Base-by-base conservation (phyloP, 805 yeast species). In the Barnettozyma californica region DNA sequence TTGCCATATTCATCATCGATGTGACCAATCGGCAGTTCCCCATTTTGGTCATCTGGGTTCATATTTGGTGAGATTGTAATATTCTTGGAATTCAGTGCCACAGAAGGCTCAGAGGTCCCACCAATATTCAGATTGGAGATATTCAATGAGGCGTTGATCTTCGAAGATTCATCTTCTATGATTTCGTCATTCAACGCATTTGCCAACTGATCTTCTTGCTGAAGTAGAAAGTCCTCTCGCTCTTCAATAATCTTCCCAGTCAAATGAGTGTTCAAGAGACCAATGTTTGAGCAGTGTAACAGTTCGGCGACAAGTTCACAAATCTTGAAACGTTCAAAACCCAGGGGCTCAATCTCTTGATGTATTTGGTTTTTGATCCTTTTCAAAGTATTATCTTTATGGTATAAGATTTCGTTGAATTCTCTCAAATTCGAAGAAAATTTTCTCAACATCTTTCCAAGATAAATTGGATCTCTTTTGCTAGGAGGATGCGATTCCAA, bases 211-310 rank as follows among this genome's bases (percentile, higher is more conserved):
- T 60, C 44, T 11, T 63, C 55, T 36, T 58, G 61, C 21, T 56
- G 57, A 45, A 44, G 66, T 37, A 96, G 74, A 50, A 82, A 78
- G 9, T 64, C 65, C 57, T 92, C 96, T 40, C 97, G 78, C 51
- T 85, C 83, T 33, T 69, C 64, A 23, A 90, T 78, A 31, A 89
- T 75, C 41, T 71, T 71, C 60, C 87, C 83, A 45, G 91, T 91
- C 35, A 76, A 73, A 31, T 77, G 79, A 51, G 91, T 91, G 64
- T 92, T 94, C 49, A 94, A 75, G 26, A 94, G 72, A 3, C 87
- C 87, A 96, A 94, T 94, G 67, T 94, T 94, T 10, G 97, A 89
- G 63, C 99, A 94, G 67, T 94, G 99, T 45, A 94, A 72, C 41
- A 94, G 73, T 62, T 94, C 99, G 0, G 99, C 99, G 40, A 92